Conservation (phyloP, 1,284 basidiomycete species). For the Gomphus bonarii region DNA sequence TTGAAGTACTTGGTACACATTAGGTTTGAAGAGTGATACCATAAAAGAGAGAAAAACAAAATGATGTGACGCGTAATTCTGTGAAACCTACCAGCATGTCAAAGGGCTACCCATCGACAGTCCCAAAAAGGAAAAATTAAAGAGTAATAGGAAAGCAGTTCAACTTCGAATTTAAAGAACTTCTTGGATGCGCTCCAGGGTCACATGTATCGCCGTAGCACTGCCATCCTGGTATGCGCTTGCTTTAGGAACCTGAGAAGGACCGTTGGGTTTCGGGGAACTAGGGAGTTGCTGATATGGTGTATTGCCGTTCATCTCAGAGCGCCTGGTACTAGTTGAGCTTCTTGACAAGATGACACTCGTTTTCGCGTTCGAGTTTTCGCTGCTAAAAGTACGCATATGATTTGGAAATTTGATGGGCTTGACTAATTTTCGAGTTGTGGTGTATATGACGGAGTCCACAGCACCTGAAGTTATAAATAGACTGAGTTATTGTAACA, state of each 20-base stretch:
- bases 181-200: slow-evolving; percentile 6
- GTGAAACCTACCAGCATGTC: no score
- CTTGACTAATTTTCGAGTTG: slow-evolving; percentile 9
- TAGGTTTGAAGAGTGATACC: no score
- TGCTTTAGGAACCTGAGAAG: not conserved
- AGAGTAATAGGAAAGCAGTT: not conserved
- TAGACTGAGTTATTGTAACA: not conserved
- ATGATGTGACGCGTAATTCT: no score
- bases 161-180: not conserved
- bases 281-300: not conserved
- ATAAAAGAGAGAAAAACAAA: no score
- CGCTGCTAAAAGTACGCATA: slow-evolving; percentile 5
- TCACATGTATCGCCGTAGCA: not conserved
- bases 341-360: not conserved
- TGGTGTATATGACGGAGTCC: slow-evolving; percentile 10
- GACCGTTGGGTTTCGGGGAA: not conserved
- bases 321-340: not conserved
- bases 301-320: not conserved
- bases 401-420: slow-evolving; percentile 7
- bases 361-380: not conserved
- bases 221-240: not conserved
- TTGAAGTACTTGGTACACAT: no score
- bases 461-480: not conserved
- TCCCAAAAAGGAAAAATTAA: no score
- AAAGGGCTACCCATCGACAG: no score